Percentiles rank a stretch among this genome's conserved stretches.
Conservation (phyloP, 305 asterid species). For the Rubia tinctorum region DNA sequence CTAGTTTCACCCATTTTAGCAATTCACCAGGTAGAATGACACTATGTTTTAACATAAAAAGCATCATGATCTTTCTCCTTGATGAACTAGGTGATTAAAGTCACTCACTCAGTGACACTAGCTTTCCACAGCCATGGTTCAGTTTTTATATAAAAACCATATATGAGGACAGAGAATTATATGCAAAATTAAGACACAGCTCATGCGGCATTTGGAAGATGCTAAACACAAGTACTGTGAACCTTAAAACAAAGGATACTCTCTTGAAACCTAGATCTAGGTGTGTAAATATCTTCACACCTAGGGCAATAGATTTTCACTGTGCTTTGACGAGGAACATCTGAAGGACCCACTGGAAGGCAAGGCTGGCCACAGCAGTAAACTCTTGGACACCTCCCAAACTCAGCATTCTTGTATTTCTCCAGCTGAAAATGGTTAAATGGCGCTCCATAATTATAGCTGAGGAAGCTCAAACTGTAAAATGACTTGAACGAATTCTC, state of each 20-base stretch:
- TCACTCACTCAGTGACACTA: not conserved
- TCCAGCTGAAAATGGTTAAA: constrained; percentile 40
- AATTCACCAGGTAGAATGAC: not conserved
- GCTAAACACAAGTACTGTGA: not conserved
- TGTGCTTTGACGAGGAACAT: constrained; percentile 49
- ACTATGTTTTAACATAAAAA: not conserved
- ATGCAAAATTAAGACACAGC: not conserved
- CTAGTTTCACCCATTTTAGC: not conserved
- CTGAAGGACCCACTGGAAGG: constrained; percentile 60
- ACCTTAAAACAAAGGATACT: constrained; percentile 39
- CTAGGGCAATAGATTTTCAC: constrained; percentile 60
- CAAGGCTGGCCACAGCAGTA: constrained; percentile 59
- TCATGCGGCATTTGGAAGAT: not conserved
- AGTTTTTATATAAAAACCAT: not conserved
- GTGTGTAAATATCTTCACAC: constrained; percentile 56
- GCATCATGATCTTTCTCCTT: not conserved
- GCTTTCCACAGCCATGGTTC: not conserved
- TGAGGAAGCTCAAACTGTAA: constrained; percentile 17
- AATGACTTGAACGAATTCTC: constrained; percentile 27
- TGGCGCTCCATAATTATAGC: constrained; percentile 20
- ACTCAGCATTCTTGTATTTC: constrained; percentile 58
- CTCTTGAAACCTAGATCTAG: constrained; percentile 59
- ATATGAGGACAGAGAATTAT: not conserved
- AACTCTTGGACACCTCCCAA: constrained; percentile 63
- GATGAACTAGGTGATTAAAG: not conserved